These are phyloP conservation scores for Harrya chromipes DNA, from an alignment of 768 basidiomycete species.

Conservation along the genomic window DNA sequence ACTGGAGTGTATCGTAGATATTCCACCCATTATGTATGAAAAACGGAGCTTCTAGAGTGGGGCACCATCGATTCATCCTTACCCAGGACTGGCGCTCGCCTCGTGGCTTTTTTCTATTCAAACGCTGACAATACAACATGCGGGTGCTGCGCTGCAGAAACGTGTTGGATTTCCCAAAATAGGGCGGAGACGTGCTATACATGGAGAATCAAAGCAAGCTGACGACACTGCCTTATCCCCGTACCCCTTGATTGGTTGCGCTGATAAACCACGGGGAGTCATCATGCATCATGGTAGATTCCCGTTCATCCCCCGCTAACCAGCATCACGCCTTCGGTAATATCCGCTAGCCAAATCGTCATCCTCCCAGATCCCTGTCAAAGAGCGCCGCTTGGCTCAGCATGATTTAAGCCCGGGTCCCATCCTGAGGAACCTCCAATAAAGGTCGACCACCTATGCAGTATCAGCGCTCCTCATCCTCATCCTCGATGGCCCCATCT, in stretches of 20 bases:
- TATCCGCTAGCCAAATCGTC: constrained; percentile 29
- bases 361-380: constrained; percentile 21
- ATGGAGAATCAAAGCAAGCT: constrained; percentile 19
- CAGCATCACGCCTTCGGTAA: constrained; percentile 34
- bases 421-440: constrained; percentile 2
- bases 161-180: constrained; percentile 32
- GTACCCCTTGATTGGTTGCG: constrained; percentile 31
- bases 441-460: constrained; percentile 24
- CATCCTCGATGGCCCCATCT: constrained; percentile 33
- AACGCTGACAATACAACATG: constrained; percentile 24
- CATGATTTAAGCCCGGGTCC: constrained; percentile 25
- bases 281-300: constrained; percentile 32
- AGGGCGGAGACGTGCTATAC: constrained; percentile 13
- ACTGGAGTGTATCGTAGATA: constrained; percentile 22
- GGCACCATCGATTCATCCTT: constrained; percentile 17
- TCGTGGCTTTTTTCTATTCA: constrained; percentile 26
- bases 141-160: constrained; percentile 33
- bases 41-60: constrained; percentile 20
- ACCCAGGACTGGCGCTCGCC: constrained; percentile 23
- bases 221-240: constrained; percentile 28
- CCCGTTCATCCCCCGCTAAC: constrained; percentile 31
- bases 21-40: constrained; percentile 31
- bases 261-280: constrained; percentile 32
- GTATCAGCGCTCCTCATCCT: constrained; percentile 29
- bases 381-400: constrained; percentile 22